phyloP scores from a whole-genome alignment of 129 eudicot genomes.

The Glebionis coronaria region DNA sequence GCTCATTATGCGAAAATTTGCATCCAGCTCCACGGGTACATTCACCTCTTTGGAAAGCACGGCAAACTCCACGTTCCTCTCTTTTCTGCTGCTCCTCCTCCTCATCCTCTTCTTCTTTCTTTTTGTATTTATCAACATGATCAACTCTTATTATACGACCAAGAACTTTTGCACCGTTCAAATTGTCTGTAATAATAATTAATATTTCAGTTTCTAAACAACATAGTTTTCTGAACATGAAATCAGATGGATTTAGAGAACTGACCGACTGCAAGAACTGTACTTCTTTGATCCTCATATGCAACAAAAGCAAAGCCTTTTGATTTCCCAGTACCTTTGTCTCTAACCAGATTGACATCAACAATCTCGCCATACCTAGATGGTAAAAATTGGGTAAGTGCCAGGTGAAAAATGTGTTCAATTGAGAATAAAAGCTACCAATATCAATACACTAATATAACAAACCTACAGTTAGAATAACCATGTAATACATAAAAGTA shows the following conservation, averaged over 20 bases:
- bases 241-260: constrained; percentile 20
- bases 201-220: not conserved
- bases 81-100: constrained; percentile 68
- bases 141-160: constrained; percentile 92
- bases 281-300: no score
- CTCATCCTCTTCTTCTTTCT: constrained; percentile 90
- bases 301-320: no score
- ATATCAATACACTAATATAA: not conserved
- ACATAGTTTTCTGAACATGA: not conserved
- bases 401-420: no score
- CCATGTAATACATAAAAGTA: not conserved
- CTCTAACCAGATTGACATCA: no score
- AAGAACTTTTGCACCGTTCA: constrained; percentile 79
- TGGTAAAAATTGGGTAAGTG: no score
- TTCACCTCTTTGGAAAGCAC: constrained; percentile 97
- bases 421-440: no score
- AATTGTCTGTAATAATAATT: constrained; percentile 59
- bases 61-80: constrained; percentile 93
- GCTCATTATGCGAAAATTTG: constrained; percentile 86
- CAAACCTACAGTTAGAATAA: not conserved
- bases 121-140: constrained; percentile 79
- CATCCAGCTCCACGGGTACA: constrained; percentile 93
- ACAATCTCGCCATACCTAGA: no score
- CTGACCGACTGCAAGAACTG: constrained; percentile 89
- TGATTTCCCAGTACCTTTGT: no score